These are phyloP conservation scores for Pyricularia sp. DNA, from an alignment of 2,329 filamentous ascomycete genomes.

Conservation along the genomic window DNA sequence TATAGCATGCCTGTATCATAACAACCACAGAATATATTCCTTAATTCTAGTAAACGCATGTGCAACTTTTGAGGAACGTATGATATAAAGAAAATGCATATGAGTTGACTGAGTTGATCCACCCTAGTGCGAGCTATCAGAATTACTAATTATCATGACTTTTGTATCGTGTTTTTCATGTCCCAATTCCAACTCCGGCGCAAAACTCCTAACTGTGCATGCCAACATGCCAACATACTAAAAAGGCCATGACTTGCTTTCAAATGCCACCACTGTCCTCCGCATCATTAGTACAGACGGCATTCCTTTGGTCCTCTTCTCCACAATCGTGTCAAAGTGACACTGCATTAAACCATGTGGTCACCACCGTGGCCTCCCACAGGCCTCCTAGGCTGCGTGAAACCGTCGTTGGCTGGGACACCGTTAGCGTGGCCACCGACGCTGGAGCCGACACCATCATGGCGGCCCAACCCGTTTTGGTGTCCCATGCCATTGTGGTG, in stretches of 20 bases:
- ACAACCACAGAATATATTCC: background rate
- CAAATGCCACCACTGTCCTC: background rate
- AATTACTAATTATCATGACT: background rate
- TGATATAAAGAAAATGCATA: background rate
- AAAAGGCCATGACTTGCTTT: background rate
- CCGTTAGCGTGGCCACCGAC: background rate
- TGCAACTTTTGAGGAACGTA: background rate
- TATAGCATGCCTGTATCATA: background rate
- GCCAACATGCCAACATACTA: background rate
- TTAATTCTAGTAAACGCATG: background rate
- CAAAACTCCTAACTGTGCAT: background rate
- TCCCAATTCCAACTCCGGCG: background rate
- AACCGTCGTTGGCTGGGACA: background rate
- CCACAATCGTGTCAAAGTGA: background rate
- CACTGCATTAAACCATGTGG: background rate
- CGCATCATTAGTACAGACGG: background rate
- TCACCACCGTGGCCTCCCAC: background rate
- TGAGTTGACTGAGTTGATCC: background rate
- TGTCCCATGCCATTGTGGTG: background rate
- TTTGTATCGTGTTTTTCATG: background rate
- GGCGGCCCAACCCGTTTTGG: background rate
- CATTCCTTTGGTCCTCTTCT: background rate
- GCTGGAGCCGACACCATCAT: background rate
- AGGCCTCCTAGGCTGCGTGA: constrained; percentile 4
- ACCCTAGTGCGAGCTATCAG: background rate